Percentiles rank a stretch among this genome's conserved stretches.
phyloP scores from a whole-genome alignment of 306 rosid genomes.

The Datisca glomerata region DNA sequence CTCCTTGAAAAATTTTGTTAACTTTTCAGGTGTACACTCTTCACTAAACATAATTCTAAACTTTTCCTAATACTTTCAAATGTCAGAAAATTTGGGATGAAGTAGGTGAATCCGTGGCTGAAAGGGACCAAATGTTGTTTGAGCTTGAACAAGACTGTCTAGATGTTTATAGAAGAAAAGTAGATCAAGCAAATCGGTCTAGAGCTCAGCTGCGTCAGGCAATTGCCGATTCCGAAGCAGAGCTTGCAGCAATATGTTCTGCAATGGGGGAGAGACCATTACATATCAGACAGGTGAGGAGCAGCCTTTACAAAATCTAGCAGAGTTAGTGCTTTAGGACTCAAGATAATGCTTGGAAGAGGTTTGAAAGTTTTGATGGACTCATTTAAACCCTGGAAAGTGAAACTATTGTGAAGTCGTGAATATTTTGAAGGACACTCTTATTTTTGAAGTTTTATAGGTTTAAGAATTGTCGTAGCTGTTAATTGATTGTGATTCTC shows the following conservation, averaged over 20 bases:
- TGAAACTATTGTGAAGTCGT: no score
- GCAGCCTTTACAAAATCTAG: not conserved
- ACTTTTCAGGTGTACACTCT: not conserved
- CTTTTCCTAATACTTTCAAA: slow-evolving; percentile 9
- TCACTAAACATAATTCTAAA: not conserved
- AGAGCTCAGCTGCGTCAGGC: slow-evolving; percentile 41
- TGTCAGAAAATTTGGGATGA: slow-evolving; percentile 68
- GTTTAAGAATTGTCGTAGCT: no score
- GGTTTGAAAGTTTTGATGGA: slow-evolving; percentile 7
- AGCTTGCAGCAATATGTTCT: slow-evolving; percentile 36
- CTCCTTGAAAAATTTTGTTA: not conserved
- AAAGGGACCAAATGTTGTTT: slow-evolving; percentile 36
- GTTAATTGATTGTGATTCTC: no score
- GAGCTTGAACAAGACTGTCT: slow-evolving; percentile 57
- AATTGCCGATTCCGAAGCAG: slow-evolving; percentile 40
- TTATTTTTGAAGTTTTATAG: no score
- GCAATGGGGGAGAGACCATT: slow-evolving; percentile 44
- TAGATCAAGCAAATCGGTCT: slow-evolving; percentile 38
- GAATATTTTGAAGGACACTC: no score
- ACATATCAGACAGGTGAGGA: slow-evolving; percentile 24
- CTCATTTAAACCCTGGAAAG: no score
- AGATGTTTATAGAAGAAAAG: slow-evolving; percentile 35
- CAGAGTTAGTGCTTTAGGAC: slow-evolving; percentile 7
- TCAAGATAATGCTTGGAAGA: not conserved
- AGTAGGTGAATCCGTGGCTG: slow-evolving; percentile 49